A percentile compares a stretch with the other conserved stretches of the same genome.
These are phyloP conservation scores for Starmerella cellae DNA, from an alignment of 805 yeast species.

Conservation along the genomic window DNA sequence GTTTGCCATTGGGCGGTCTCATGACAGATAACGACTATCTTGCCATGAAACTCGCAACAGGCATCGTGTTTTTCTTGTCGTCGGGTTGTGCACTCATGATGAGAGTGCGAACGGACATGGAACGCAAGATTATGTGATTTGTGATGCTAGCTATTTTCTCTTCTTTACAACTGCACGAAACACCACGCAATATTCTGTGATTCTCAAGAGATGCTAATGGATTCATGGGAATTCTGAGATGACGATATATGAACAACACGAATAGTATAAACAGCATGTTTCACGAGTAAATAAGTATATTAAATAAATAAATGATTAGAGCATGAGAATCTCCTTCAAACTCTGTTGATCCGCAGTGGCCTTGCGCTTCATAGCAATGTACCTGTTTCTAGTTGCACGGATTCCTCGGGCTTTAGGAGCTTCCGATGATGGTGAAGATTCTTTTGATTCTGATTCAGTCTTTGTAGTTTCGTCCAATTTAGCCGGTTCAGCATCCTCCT, in stretches of 20 bases:
- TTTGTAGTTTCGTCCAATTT: background rate
- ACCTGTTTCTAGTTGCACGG: constrained; percentile 65
- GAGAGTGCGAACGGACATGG: background rate
- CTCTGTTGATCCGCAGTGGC: constrained; percentile 84
- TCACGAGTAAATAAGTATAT: too few species aligned
- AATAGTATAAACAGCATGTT: too few species aligned
- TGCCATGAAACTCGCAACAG: constrained; percentile 25
- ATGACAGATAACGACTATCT: constrained; percentile 19
- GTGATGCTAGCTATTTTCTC: too few species aligned
- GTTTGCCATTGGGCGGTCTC: constrained; percentile 30
- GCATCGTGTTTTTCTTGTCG: constrained; percentile 19
- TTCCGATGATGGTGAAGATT: background rate
- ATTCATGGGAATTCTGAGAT: too few species aligned
- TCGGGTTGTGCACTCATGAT: background rate
- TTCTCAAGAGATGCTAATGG: too few species aligned
- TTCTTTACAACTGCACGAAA: too few species aligned
- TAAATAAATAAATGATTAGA: too few species aligned
- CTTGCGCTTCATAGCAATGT: constrained; percentile 81
- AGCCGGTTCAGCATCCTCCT: background rate
- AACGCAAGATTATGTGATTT: too few species aligned
- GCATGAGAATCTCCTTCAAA: constrained; percentile 85
- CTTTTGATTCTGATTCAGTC: background rate
- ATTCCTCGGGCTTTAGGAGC: constrained; percentile 34
- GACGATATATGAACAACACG: too few species aligned
- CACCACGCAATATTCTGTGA: too few species aligned